Evolutionary conservation across 2,329 filamentous ascomycete genomes (phyloP), one percentile per base, ranked within the genome.

Genomic region (Neurospora crassa): DNA sequence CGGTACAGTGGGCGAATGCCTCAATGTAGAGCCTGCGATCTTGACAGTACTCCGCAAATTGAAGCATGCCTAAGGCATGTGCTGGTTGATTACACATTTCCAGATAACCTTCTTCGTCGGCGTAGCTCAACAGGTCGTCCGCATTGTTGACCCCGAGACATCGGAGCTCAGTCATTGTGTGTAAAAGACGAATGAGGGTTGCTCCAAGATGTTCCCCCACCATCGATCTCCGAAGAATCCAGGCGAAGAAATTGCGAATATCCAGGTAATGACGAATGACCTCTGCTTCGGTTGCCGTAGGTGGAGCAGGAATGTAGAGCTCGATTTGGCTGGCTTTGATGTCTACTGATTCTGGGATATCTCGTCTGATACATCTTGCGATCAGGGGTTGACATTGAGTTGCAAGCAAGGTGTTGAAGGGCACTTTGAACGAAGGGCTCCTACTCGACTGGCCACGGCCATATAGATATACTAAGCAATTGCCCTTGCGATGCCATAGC

Each of bases 171-270:
- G 87, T 82, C 83, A 94, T 87, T 73, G 87, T 88, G 71, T 88
- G 85, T 74, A 91, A 82, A n/a, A 95, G 83, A 34, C 84, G 84
- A 16, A 91, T 85, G 11, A 94, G 80, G 0, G 91, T 85, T 24
- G 81, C 80, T 1, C 92, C 91, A 20, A 96, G 84, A 70, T 87
- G 85, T 43, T 85, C 81, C 6, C 91, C 92, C 1, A 93, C 91
- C 42, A 94, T 78, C 0, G 92, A 88, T 72, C 86, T 86, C 3
- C 87, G 83, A 71, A 88, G 86, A 1, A 92, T 79, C 83, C 90
- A 94, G 3, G 92, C 92, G 72, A 94, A 90, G 75, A 93, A 88
- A 77, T 95, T 95, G 16, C 92, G 86, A 3, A 88, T 92, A 1
- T 89, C 87, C 5, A 93, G 78, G 75, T 93, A 90, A 78, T 91